Base-by-base conservation (phyloP, 2,329 filamentous ascomycete species). In the Geosmithia flava region DNA sequence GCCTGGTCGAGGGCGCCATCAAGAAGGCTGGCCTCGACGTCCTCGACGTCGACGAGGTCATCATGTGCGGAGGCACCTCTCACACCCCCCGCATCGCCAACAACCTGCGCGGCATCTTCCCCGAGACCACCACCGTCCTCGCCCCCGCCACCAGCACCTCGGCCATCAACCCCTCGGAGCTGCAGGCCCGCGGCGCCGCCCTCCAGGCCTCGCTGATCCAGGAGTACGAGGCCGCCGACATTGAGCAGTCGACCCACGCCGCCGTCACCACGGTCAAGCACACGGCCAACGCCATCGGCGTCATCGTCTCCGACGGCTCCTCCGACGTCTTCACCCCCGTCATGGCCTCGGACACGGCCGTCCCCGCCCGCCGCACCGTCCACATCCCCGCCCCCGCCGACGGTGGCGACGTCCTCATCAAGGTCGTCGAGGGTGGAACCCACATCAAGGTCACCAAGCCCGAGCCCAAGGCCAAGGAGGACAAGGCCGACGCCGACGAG, bases 371-470 rank as follows among this genome's bases (percentile, higher is more conserved):
- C 61, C 81, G 91, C 58, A 87, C 85, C 33, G 80, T 90, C 44
- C 83, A 89, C 60, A 81, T 97, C 58, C 64, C 76, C 42, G 83
- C 80, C 6, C 84, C 88, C 51, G 81, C 85, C 63, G 80, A 82
- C 44, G 90, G 89, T 52, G 93, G 93, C 47, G 85, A 95, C 59
- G 85, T 97, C 3, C 73, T 97, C 13, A 71, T 98, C 64, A 87
- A 86, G 68, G 76, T 98, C 48, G 87, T 83, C 54, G 93, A 98
- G 72, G 93, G 88, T 56, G 78, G 78, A 56, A 83, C 87, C 42
- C 85, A 95, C 66, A 96, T 97, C 74, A 94, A 95, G 69, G 82
- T 95, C 58, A 91, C 87, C 53, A 88, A 93, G 72, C 82, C 87
- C 37, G 86, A 91, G 69, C 79, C 83, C 52, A 88, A 88, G 74